These are phyloP conservation scores for Xylaria sp. DNA, from an alignment of 2,329 filamentous ascomycete species.

Conservation along the genomic window DNA sequence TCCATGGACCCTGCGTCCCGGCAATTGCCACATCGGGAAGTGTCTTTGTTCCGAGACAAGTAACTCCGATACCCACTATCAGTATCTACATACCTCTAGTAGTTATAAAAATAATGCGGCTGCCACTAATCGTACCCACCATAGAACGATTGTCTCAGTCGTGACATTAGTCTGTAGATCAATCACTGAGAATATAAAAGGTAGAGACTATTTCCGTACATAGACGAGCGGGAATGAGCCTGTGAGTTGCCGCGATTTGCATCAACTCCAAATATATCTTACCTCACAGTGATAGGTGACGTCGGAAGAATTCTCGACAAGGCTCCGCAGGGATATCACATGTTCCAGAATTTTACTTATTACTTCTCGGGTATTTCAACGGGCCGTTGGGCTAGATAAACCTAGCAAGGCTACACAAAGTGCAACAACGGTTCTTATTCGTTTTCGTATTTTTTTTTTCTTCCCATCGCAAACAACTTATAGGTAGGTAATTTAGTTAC, in stretches of 20 bases:
- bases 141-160: too few species aligned
- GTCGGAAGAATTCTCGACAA: neutral
- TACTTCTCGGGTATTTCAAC: neutral
- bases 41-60: conserved; percentile 28
- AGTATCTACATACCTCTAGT: too few species aligned
- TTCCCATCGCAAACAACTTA: too few species aligned
- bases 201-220: neutral
- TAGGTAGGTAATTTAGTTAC: too few species aligned
- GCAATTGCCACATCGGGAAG: conserved; percentile 28
- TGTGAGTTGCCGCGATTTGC: neutral
- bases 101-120: conserved; percentile 1
- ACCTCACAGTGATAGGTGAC: conserved; percentile 7
- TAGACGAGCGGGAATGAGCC: neutral
- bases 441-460: conserved; percentile 37
- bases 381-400: neutral
- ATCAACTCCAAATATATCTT: too few species aligned
- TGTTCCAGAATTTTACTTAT: neutral
- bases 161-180: neutral
- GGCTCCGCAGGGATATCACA: neutral
- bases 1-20: too few species aligned
- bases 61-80: conserved; percentile 32
- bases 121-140: neutral
- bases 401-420: neutral
- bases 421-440: conserved; percentile 31
- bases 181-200: neutral